These are phyloP conservation scores for Micractinium sp. DNA, from an alignment of 139 green algal species.

Conservation along the genomic window DNA sequence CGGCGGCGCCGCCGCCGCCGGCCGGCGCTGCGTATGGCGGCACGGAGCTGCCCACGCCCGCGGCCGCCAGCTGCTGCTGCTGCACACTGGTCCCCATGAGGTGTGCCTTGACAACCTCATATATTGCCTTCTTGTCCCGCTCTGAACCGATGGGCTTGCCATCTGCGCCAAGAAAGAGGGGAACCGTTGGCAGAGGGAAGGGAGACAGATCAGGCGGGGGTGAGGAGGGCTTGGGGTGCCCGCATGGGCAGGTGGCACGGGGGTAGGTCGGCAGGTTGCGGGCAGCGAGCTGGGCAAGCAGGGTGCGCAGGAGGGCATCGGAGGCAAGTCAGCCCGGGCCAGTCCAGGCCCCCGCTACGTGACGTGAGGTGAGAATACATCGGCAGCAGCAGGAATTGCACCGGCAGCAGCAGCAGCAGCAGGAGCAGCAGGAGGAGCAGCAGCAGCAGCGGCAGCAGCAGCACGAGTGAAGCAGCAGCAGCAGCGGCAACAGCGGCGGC, in stretches of 20 bases:
- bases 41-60: not conserved
- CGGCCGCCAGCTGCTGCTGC: conserved; percentile 13
- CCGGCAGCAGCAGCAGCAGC: no score
- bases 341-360: no score
- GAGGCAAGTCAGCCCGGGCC: no score
- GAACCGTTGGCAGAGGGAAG: not conserved
- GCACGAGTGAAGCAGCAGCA: not conserved
- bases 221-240: not conserved
- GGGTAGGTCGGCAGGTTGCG: no score
- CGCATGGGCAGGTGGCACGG: not conserved
- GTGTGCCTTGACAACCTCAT: conserved; percentile 39
- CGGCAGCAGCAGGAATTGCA: no score
- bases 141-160: conserved; percentile 32
- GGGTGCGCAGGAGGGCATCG: no score
- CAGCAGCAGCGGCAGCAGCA: no score
- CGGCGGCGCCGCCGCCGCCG: not conserved
- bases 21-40: not conserved
- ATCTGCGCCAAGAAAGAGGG: conserved; percentile 3
- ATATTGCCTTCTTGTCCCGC: conserved; percentile 37
- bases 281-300: no score
- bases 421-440: no score
- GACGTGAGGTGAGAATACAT: no score
- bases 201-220: not conserved
- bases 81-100: conserved; percentile 37
- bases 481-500: not conserved